These are phyloP conservation scores for Talaromyces islandicus DNA, from an alignment of 2,329 filamentous ascomycete genomes.

Conservation along the genomic window DNA sequence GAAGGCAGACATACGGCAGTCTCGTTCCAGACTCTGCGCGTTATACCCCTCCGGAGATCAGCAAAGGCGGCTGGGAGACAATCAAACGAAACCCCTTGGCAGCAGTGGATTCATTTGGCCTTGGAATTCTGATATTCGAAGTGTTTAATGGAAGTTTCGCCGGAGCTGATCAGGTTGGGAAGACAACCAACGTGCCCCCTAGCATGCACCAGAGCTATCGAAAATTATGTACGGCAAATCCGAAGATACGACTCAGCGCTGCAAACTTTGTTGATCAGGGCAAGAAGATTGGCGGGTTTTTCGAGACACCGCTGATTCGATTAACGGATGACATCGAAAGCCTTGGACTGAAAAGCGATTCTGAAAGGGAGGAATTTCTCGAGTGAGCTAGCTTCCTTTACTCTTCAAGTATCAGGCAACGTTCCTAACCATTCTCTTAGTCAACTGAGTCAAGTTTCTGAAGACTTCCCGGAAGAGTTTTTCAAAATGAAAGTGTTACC, in stretches of 20 bases:
- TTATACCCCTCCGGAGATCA: slow-evolving; percentile 83
- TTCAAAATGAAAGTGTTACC: slow-evolving; percentile 96
- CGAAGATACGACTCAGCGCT: slow-evolving; percentile 79
- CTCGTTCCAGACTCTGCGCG: slow-evolving; percentile 76
- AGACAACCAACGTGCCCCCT: slow-evolving; percentile 78
- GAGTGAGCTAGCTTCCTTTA: slow-evolving; percentile 51
- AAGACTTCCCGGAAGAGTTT: slow-evolving; percentile 96
- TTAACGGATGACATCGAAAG: slow-evolving; percentile 90
- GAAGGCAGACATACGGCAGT: slow-evolving; percentile 69
- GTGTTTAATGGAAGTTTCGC: slow-evolving; percentile 82
- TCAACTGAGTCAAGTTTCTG: slow-evolving; percentile 77
- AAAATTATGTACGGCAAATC: slow-evolving; percentile 78
- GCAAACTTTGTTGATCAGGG: slow-evolving; percentile 88
- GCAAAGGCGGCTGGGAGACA: slow-evolving; percentile 80
- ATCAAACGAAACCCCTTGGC: slow-evolving; percentile 77
- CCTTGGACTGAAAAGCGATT: slow-evolving; percentile 77
- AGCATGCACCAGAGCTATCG: slow-evolving; percentile 90
- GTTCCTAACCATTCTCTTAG: slow-evolving; percentile 27
- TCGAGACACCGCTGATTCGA: slow-evolving; percentile 87
- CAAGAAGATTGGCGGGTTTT: slow-evolving; percentile 73
- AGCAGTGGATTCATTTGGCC: slow-evolving; percentile 81
- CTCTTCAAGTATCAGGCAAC: neutral
- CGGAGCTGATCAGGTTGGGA: slow-evolving; percentile 71
- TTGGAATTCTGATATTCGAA: slow-evolving; percentile 79
- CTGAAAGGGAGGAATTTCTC: slow-evolving; percentile 79